Percentiles rank a stretch among this genome's conserved stretches.
Evolutionary conservation across 2,329 filamentous ascomycete species (phyloP).

Genomic region (Metarhizium brunneum): DNA sequence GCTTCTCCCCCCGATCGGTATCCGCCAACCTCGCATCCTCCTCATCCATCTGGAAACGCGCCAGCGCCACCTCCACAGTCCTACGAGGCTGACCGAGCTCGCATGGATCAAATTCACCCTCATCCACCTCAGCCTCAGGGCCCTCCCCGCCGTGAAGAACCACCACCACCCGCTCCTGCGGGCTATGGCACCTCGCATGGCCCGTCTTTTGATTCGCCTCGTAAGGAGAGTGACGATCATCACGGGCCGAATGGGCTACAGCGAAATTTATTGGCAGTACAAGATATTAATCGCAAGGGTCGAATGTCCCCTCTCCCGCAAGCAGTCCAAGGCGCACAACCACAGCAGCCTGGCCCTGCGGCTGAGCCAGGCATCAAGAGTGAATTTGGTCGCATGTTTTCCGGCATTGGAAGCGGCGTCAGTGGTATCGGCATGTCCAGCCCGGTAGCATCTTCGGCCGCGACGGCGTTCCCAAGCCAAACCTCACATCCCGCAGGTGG

Average conservation of each 20-base stretch:
- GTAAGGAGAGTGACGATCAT: constrained; percentile 33
- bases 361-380: constrained; percentile 87
- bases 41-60: constrained; percentile 17
- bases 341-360: constrained; percentile 66
- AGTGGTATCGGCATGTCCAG: constrained; percentile 41
- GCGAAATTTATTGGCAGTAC: constrained; percentile 65
- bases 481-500: constrained; percentile 19
- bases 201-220: constrained; percentile 30
- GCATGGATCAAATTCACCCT: constrained; percentile 29
- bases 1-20: constrained; percentile 23
- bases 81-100: constrained; percentile 42
- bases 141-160: constrained; percentile 37
- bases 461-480: constrained; percentile 32
- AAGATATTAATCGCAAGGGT: constrained; percentile 72
- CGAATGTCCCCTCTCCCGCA: constrained; percentile 83
- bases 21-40: constrained; percentile 25
- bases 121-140: constrained; percentile 24
- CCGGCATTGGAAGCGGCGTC: constrained; percentile 65
- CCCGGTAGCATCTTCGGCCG: constrained; percentile 32
- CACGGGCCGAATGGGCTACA: constrained; percentile 21
- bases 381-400: constrained; percentile 91
- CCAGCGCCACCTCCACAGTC: constrained; percentile 25
- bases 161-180: constrained; percentile 38
- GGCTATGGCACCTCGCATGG: constrained; percentile 37
- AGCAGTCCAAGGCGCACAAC: constrained; percentile 85